Conservation (phyloP, 257 asterid genomes). For the Ajuga chamaepitys region DNA sequence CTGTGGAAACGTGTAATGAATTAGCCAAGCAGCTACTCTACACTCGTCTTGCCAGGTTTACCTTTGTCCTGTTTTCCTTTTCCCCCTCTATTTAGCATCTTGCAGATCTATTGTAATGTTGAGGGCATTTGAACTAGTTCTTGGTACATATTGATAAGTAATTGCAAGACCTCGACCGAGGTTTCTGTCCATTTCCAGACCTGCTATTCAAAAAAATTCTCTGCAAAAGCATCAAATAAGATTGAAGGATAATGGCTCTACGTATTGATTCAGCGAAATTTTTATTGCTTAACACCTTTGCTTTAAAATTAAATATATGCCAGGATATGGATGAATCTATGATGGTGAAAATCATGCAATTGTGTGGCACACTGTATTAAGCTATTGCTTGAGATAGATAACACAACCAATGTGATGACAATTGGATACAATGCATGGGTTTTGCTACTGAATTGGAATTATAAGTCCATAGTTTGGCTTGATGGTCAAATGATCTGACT, state of each 20-base stretch:
- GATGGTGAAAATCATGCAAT: not conserved
- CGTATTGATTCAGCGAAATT: not conserved
- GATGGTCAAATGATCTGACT: too few species aligned
- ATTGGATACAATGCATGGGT: too few species aligned
- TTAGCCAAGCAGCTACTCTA: constrained; percentile 54
- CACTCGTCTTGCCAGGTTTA: constrained; percentile 70
- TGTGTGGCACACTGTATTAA: not conserved
- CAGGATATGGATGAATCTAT: not conserved
- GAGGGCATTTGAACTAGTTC: not conserved
- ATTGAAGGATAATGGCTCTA: not conserved
- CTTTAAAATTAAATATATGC: not conserved
- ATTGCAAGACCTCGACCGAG: not conserved
- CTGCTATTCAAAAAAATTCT: not conserved
- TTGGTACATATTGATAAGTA: not conserved
- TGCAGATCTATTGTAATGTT: not conserved
- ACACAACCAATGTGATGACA: not conserved
- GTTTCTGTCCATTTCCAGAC: not conserved
- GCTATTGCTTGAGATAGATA: not conserved
- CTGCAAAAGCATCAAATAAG: not conserved
- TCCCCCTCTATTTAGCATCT: not conserved
- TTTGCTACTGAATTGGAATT: too few species aligned
- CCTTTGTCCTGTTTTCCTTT: not conserved
- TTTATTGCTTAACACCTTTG: not conserved
- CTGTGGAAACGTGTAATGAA: constrained; percentile 53
- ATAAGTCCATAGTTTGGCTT: too few species aligned